Evolutionary conservation across 2,329 filamentous ascomycete species (phyloP).

Genomic region (Aureobasidium leucospermi): DNA sequence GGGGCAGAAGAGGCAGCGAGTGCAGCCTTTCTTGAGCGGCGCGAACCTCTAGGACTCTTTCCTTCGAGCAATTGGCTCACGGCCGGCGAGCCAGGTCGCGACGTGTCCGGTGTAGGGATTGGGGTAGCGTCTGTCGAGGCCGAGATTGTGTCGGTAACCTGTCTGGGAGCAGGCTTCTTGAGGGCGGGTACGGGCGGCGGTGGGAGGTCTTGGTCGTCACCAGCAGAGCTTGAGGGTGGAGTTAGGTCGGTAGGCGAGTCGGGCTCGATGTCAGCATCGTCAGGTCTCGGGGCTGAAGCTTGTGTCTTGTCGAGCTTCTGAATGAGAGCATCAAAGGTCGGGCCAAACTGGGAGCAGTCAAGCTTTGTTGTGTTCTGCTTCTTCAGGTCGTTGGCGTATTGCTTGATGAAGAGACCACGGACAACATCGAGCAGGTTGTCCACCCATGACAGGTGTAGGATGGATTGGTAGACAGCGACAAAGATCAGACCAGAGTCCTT

Average conservation of each 20-base stretch:
- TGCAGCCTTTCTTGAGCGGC: conserved; percentile 67
- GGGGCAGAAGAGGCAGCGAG: conserved; percentile 48
- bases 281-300: conserved; percentile 21
- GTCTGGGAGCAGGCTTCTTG: conserved; percentile 36
- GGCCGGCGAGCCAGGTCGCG: conserved; percentile 69
- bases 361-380: conserved; percentile 65
- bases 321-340: conserved; percentile 91
- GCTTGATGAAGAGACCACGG: conserved; percentile 79
- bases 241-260: conserved; percentile 38
- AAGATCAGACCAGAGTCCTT: conserved; percentile 95
- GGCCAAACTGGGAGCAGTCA: conserved; percentile 73
- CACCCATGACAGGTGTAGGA: conserved; percentile 92
- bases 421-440: conserved; percentile 95
- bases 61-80: conserved; percentile 61
- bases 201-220: conserved; percentile 40
- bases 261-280: conserved; percentile 19
- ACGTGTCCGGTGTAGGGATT: conserved; percentile 63
- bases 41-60: conserved; percentile 70
- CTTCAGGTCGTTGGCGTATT: conserved; percentile 83
- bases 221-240: conserved; percentile 43
- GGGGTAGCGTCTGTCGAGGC: conserved; percentile 64
- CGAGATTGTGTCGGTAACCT: conserved; percentile 16
- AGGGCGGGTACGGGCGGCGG: conserved; percentile 49
- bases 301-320: conserved; percentile 64
- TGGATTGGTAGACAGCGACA: conserved; percentile 92